Evolutionary conservation across 768 basidiomycete genomes (phyloP).

Genomic region (Pleurotus tuoliensis): DNA sequence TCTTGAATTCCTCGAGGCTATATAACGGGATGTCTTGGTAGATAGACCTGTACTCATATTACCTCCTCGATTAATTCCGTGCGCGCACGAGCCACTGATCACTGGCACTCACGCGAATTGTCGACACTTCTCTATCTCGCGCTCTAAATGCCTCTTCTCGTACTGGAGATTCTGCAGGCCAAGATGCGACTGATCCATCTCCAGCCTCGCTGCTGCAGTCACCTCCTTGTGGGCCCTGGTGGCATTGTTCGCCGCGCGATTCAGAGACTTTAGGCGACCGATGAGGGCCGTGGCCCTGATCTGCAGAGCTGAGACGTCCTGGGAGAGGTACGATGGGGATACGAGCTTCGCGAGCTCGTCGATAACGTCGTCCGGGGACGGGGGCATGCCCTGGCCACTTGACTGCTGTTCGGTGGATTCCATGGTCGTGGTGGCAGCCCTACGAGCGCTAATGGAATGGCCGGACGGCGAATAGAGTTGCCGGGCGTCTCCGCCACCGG

Average conservation of each 20-base stretch:
- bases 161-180: slow-evolving; percentile 84
- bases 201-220: slow-evolving; percentile 73
- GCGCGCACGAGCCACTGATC: not conserved
- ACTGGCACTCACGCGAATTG: slow-evolving; percentile 74
- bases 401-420: slow-evolving; percentile 15
- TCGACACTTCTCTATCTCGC: slow-evolving; percentile 89
- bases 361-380: slow-evolving; percentile 49
- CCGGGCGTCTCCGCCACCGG: not conserved
- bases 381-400: slow-evolving; percentile 21
- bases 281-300: slow-evolving; percentile 74
- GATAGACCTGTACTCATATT: slow-evolving; percentile 54
- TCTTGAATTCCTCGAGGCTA: slow-evolving; percentile 60
- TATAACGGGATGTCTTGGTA: slow-evolving; percentile 86
- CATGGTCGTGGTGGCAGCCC: slow-evolving; percentile 15
- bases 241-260: slow-evolving; percentile 68
- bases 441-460: not conserved
- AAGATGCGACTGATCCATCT: slow-evolving; percentile 89
- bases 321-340: slow-evolving; percentile 33
- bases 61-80: not conserved
- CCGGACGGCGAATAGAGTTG: slow-evolving; percentile 7
- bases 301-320: slow-evolving; percentile 50
- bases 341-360: slow-evolving; percentile 64
- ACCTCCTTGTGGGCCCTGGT: slow-evolving; percentile 67
- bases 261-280: slow-evolving; percentile 73
- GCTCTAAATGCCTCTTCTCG: slow-evolving; percentile 85